These are phyloP conservation scores for Crithidia mellificae DNA, from an alignment of 208 protist genomes.

Conservation along the genomic window DNA sequence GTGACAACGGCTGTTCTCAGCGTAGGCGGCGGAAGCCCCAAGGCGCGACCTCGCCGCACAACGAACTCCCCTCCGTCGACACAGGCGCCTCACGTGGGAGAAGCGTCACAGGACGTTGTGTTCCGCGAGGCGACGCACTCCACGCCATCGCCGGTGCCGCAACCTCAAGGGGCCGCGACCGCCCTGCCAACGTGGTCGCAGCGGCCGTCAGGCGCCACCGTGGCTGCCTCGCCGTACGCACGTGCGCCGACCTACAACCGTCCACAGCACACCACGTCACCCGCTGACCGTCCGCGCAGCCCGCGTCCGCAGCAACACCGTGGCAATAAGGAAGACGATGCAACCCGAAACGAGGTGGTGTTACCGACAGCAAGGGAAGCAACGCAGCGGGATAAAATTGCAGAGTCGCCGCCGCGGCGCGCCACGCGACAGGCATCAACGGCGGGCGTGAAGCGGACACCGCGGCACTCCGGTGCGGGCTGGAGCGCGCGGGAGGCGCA, in stretches of 20 bases:
- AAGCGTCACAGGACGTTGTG: too few relatives aligned
- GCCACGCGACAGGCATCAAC: background rate
- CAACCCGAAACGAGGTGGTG: too few relatives aligned
- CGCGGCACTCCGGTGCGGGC: background rate
- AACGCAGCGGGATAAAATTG: too few relatives aligned
- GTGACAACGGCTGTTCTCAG: background rate
- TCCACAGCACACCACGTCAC: background rate
- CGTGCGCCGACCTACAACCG: conserved; percentile 2
- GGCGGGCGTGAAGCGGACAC: background rate
- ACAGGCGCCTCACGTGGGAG: too few relatives aligned
- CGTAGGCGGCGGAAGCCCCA: too few relatives aligned
- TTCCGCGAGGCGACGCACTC: too few relatives aligned
- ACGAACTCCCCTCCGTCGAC: too few relatives aligned
- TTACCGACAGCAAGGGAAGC: too few relatives aligned
- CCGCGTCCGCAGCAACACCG: background rate
- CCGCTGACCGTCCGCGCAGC: background rate
- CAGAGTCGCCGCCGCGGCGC: background rate
- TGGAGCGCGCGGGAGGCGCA: conserved; percentile 5
- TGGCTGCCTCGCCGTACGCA: conserved; percentile 14
- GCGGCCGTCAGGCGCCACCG: background rate
- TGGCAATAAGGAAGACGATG: too few relatives aligned
- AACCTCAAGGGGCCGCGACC: too few relatives aligned
- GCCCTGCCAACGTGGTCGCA: background rate
- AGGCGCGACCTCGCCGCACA: too few relatives aligned
- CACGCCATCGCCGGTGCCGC: too few relatives aligned